phyloP scores from a whole-genome alignment of 2,329 filamentous ascomycete species.

The Trichophyton schoenleinii region DNA sequence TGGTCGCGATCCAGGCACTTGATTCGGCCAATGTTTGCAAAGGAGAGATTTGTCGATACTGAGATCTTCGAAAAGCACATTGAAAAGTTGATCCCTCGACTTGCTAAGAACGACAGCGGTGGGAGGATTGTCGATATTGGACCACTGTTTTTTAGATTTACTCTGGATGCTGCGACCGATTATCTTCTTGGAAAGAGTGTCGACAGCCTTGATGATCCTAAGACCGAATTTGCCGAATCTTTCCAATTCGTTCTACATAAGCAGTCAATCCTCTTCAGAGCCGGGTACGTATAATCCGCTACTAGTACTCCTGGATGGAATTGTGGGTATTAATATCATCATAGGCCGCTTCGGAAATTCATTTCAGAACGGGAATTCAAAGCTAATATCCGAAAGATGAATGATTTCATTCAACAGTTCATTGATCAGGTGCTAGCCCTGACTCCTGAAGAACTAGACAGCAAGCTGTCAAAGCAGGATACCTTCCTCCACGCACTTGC shows the following conservation, averaged over 20 bases:
- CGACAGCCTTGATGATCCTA: constrained; percentile 46
- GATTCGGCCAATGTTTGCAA: constrained; percentile 75
- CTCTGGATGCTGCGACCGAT: constrained; percentile 72
- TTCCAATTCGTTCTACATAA: constrained; percentile 68
- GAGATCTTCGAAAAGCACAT: constrained; percentile 73
- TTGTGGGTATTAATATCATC: not conserved
- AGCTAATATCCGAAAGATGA: constrained; percentile 52
- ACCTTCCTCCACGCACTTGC: constrained; percentile 82
- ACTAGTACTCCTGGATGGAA: not conserved
- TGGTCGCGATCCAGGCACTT: constrained; percentile 80
- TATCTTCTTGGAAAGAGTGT: constrained; percentile 72
- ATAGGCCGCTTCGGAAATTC: constrained; percentile 47
- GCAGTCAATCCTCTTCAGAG: constrained; percentile 54
- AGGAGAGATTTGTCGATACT: constrained; percentile 71
- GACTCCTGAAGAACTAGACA: constrained; percentile 56
- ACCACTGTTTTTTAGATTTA: constrained; percentile 70
- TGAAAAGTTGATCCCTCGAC: constrained; percentile 54
- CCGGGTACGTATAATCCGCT: constrained; percentile 37
- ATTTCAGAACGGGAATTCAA: constrained; percentile 56
- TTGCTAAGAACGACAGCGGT: constrained; percentile 30
- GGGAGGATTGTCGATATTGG: constrained; percentile 52
- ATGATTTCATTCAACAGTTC: constrained; percentile 63
- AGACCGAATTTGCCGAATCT: constrained; percentile 62
- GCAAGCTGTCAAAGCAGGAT: constrained; percentile 57
- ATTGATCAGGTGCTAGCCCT: constrained; percentile 63